Conservation (phyloP, 2,329 filamentous ascomycete species). For the Zymoseptoria crescenta region DNA sequence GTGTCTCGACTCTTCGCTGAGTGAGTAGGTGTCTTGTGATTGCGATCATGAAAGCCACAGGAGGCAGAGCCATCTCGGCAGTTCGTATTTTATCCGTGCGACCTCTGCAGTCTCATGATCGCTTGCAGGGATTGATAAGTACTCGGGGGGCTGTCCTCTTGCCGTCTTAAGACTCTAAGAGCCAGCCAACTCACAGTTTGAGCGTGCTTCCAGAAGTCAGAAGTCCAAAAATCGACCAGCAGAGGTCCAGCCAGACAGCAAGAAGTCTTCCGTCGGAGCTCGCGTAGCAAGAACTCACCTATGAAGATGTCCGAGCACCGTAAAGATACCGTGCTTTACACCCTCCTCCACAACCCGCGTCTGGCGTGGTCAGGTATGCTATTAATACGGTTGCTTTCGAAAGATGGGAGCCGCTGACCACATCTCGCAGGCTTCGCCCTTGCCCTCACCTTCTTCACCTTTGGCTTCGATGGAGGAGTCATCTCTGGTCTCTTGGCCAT, state of each 20-base stretch:
- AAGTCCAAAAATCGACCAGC: no score
- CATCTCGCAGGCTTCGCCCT: background rate
- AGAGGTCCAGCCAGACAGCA: no score
- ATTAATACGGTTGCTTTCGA: background rate
- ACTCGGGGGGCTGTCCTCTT: background rate
- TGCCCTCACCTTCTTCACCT: background rate
- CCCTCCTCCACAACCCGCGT: background rate
- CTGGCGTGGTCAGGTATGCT: background rate
- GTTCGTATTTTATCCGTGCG: no score
- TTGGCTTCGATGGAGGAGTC: background rate
- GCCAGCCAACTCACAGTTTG: background rate
- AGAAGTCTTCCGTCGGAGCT: no score
- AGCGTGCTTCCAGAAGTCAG: background rate
- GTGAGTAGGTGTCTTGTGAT: background rate
- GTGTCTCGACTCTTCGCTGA: background rate
- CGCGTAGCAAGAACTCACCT: background rate
- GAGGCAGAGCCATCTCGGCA: no score
- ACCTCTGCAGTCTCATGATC: background rate
- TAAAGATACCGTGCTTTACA: background rate
- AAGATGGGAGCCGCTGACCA: no score
- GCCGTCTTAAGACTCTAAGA: background rate
- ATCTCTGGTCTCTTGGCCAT: background rate
- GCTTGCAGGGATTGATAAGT: background rate
- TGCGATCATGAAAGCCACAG: no score
- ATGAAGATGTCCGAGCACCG: background rate